Conservation (phyloP, 1,284 basidiomycete genomes). For the Naganishia sp. region DNA sequence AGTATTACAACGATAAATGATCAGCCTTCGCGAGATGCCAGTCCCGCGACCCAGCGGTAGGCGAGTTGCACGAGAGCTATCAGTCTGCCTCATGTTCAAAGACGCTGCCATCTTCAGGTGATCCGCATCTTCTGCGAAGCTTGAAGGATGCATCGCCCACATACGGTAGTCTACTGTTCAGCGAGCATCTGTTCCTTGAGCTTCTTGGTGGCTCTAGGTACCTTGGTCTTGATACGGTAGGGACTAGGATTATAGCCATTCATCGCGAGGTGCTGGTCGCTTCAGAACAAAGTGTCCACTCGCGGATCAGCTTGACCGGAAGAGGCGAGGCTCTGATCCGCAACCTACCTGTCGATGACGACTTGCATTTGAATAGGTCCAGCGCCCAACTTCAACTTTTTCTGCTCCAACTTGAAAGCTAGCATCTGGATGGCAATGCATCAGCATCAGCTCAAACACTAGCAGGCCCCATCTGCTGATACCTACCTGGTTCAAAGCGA, state of each 20-base stretch:
- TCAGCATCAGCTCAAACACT: neutral
- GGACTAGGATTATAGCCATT: slow-evolving; percentile 3
- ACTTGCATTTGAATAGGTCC: slow-evolving; percentile 3
- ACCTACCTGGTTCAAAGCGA: slow-evolving; percentile 3
- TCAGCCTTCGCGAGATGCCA: too few relatives aligned
- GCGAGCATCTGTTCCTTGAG: slow-evolving; percentile 4
- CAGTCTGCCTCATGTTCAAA: too few relatives aligned
- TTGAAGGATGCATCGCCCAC: neutral
- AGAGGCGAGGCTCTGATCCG: too few relatives aligned
- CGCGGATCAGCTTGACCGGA: neutral
- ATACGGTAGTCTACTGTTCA: neutral
- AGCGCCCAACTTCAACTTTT: slow-evolving; percentile 2
- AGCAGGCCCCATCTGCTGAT: neutral
- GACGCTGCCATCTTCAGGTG: too few relatives aligned
- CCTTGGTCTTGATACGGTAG: slow-evolving; percentile 12
- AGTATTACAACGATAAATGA: too few relatives aligned
- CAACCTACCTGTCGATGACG: slow-evolving; percentile 1
- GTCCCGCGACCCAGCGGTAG: too few relatives aligned
- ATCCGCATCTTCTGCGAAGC: neutral
- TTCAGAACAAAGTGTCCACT: neutral
- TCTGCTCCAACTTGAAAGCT: slow-evolving; percentile 4
- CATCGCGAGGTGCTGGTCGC: slow-evolving; percentile 1
- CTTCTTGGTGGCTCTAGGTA: slow-evolving; percentile 14
- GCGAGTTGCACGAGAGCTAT: too few relatives aligned
- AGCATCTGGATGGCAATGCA: slow-evolving; percentile 1